These are phyloP conservation scores for Tuber microsphaerosporum DNA, from an alignment of 495 filamentous ascomycete genomes.

Conservation along the genomic window DNA sequence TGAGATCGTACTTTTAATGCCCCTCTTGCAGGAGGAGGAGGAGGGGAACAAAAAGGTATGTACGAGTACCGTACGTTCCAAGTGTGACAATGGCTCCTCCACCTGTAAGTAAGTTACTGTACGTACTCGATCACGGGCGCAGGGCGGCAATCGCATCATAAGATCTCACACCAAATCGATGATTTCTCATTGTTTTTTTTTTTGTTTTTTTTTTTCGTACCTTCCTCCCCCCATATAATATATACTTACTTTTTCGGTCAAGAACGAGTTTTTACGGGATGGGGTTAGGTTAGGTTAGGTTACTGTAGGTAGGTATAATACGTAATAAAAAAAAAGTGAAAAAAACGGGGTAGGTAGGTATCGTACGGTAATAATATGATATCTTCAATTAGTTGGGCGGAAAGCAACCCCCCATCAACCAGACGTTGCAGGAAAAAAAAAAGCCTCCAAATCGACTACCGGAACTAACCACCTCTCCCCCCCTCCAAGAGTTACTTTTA, in stretches of 20 bases:
- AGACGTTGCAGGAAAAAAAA: too few relatives aligned
- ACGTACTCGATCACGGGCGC: slow-evolving; percentile 1
- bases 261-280: not conserved
- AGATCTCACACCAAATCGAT: not conserved
- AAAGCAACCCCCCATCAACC: too few relatives aligned
- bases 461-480: too few relatives aligned
- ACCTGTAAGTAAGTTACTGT: not conserved
- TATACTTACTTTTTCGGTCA: not conserved
- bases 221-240: too few relatives aligned
- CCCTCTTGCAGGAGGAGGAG: not conserved
- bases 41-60: not conserved
- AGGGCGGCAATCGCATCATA: not conserved
- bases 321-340: too few relatives aligned
- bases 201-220: not conserved
- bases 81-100: too few relatives aligned
- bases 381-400: too few relatives aligned
- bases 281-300: not conserved
- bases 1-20: not conserved
- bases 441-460: too few relatives aligned
- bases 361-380: too few relatives aligned
- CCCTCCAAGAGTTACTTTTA: too few relatives aligned
- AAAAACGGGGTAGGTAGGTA: too few relatives aligned
- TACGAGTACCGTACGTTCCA: not conserved
- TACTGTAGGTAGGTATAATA: too few relatives aligned
- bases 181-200: not conserved